These are phyloP conservation scores for Leccinum aurantiacum DNA, from an alignment of 768 basidiomycete species.

Conservation along the genomic window DNA sequence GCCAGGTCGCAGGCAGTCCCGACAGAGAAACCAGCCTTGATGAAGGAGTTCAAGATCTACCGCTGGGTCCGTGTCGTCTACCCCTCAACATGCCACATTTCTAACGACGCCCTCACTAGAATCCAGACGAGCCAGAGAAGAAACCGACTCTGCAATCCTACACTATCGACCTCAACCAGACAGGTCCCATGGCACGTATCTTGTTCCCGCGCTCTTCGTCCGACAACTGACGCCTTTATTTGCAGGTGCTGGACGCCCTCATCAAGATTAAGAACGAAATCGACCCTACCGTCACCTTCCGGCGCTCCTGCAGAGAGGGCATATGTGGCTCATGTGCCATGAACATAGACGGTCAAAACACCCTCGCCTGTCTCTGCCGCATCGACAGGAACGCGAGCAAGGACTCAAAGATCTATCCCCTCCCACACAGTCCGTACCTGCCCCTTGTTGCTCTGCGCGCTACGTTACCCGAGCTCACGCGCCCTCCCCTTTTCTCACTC, in stretches of 20 bases:
- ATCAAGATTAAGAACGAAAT: conserved; percentile 99
- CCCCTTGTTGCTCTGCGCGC: neutral
- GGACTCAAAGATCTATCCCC: conserved; percentile 90
- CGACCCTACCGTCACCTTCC: conserved; percentile 95
- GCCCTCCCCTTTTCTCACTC: neutral
- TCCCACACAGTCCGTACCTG: conserved; percentile 84
- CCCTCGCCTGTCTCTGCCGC: conserved; percentile 93
- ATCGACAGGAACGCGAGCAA: conserved; percentile 77
- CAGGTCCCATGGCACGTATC: conserved; percentile 83
- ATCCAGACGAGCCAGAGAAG: conserved; percentile 90
- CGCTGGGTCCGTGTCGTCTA: conserved; percentile 67
- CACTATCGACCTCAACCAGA: conserved; percentile 89
- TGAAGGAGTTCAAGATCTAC: conserved; percentile 98
- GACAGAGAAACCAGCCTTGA: conserved; percentile 62
- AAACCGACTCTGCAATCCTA: conserved; percentile 92
- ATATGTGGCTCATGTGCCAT: conserved; percentile 99
- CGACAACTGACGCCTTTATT: neutral
- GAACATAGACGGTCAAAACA: conserved; percentile 99
- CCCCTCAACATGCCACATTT: neutral
- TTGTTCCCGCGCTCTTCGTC: neutral
- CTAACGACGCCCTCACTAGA: conserved; percentile 42
- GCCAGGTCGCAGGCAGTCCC: conserved; percentile 43
- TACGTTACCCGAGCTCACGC: neutral
- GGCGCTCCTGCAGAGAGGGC: conserved; percentile 89
- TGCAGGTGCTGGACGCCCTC: conserved; percentile 80